Base-by-base conservation (phyloP, 2,329 filamentous ascomycete genomes). In the Fonsecaea monophora region DNA sequence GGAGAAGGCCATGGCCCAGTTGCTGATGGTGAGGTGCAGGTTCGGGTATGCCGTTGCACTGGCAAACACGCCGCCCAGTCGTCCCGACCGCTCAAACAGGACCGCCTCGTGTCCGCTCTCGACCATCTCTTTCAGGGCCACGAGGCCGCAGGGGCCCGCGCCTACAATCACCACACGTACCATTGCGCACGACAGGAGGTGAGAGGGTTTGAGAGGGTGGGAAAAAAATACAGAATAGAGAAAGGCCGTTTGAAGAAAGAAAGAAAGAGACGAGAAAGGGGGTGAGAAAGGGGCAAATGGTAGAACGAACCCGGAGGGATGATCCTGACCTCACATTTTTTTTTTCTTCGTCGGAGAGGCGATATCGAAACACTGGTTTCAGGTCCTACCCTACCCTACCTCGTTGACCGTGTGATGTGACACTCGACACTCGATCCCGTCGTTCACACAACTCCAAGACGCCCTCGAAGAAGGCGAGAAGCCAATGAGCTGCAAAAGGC, bases 1-100 rank as follows among this genome's bases (percentile, higher is more conserved):
- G 34, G 64, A 66, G 38, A 63, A 66, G 4, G 64, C 64, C 64
- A 63, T 66, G n/a, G 60, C 58, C 64, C 64, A 66, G 18, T 66
- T 66, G 53, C 34, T 62, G 58, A 66, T 66, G 13, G 64, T 66
- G 53, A 66, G 64, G 45, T 66, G 64, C 61, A 66, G 53, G 53
- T 66, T 66, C n/a, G 59, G 64, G 35, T 66, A 66, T 21, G 64
- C 64, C 0, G 60, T 56, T 8, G 59, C 64, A 42, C 59, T 63
- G 32, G 64, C 64, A n/a, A 66, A 66, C 4, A 63, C 50, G n/a
- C 64, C 64, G 30, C 64, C 64, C 42, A 66, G n/a, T 25, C 53
- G 40, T 50, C 42, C 64, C 9, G 53, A 53, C 8, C 53, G 53
- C 45, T 66, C 64, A 21, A 53, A 40, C 18, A 66, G 18, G n/a